These are phyloP conservation scores for Sclerotinia subarctica DNA, from an alignment of 2,329 filamentous ascomycete genomes.

Conservation along the genomic window DNA sequence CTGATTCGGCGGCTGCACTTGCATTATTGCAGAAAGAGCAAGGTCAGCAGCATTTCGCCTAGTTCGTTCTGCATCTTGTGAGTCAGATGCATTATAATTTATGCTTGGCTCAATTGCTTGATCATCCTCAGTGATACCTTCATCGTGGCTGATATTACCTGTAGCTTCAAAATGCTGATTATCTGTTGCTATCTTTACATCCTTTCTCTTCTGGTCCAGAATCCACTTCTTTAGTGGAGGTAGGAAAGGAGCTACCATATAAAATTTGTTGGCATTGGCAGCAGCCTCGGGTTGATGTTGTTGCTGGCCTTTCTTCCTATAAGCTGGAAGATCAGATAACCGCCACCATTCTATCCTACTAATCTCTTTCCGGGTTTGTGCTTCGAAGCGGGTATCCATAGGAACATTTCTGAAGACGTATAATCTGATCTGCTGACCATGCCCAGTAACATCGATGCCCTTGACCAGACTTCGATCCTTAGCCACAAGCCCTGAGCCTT, in stretches of 20 bases:
- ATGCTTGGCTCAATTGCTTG: slow-evolving; percentile 29
- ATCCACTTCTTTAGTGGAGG: slow-evolving; percentile 88
- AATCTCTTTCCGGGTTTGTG: slow-evolving; percentile 92
- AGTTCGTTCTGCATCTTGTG: slow-evolving; percentile 21
- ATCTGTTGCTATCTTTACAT: slow-evolving; percentile 48
- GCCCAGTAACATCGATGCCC: slow-evolving; percentile 83
- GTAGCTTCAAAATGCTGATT: slow-evolving; percentile 43
- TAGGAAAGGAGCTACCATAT: slow-evolving; percentile 95
- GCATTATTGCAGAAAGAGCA: slow-evolving; percentile 52
- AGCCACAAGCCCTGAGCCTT: slow-evolving; percentile 70
- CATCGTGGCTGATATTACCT: slow-evolving; percentile 49
- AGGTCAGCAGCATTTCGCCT: slow-evolving; percentile 34
- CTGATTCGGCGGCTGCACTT: slow-evolving; percentile 53
- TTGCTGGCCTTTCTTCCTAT: slow-evolving; percentile 61
- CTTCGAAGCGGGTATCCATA: slow-evolving; percentile 82
- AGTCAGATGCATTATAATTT: slow-evolving; percentile 19
- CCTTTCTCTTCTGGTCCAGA: slow-evolving; percentile 73
- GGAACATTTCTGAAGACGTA: slow-evolving; percentile 90
- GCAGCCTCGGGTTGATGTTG: slow-evolving; percentile 55
- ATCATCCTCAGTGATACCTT: slow-evolving; percentile 62
- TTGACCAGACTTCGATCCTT: slow-evolving; percentile 65
- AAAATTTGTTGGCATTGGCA: slow-evolving; percentile 76
- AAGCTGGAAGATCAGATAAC: slow-evolving; percentile 80
- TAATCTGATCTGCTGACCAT: slow-evolving; percentile 87
- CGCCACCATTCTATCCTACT: slow-evolving; percentile 96